Percentiles rank a stretch among this genome's conserved stretches.
Evolutionary conservation across 163 green algal species (phyloP).

Genomic region (Scenedesmus sp.): DNA sequence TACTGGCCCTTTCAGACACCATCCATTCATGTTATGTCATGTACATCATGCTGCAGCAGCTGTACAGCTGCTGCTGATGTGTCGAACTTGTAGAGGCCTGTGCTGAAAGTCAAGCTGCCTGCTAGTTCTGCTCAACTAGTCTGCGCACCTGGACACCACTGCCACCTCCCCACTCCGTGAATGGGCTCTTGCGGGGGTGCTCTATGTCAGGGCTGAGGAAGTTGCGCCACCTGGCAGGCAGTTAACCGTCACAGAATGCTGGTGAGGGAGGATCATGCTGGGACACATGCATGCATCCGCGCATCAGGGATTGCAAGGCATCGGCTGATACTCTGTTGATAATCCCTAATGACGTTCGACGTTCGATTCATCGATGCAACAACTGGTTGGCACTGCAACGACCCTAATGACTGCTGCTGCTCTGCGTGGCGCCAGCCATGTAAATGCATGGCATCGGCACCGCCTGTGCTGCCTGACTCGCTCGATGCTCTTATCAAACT

Average conservation of each 20-base stretch:
- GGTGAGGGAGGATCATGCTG: neutral
- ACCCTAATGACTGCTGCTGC: conserved; percentile 3
- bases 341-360: too few species aligned
- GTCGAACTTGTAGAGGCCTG: too few species aligned
- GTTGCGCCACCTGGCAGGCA: conserved; percentile 60
- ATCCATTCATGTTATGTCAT: too few species aligned
- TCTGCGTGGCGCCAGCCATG: neutral
- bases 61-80: too few species aligned
- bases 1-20: too few species aligned
- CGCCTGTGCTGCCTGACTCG: neutral
- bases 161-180: conserved; percentile 59
- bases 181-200: conserved; percentile 58
- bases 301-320: neutral
- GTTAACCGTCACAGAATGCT: neutral
- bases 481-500: neutral
- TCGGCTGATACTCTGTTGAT: too few species aligned
- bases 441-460: neutral
- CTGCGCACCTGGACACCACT: conserved; percentile 53
- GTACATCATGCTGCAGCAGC: too few species aligned
- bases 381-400: neutral
- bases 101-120: neutral
- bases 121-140: neutral
- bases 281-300: neutral
- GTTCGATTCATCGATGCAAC: too few species aligned
- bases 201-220: conserved; percentile 59